Conservation (phyloP, 148 eudicot species). For the Chenopodium berlandieri region DNA sequence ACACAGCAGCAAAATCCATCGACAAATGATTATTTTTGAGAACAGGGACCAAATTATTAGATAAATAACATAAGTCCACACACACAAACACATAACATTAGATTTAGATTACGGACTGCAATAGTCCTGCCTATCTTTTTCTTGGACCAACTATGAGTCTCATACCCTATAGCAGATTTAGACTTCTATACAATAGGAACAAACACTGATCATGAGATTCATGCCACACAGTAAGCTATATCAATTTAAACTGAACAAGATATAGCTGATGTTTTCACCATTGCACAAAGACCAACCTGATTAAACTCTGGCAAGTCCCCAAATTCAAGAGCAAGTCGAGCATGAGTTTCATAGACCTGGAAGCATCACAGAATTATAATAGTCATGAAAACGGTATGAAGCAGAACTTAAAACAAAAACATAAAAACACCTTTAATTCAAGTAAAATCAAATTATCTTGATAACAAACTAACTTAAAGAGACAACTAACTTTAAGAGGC, state of each 20-base stretch:
- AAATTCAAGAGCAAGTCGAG: conserved; percentile 88
- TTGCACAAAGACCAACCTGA: conserved; percentile 56
- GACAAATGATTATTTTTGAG: neutral
- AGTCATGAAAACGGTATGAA: neutral
- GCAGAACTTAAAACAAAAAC: neutral
- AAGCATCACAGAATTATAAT: conserved; percentile 6
- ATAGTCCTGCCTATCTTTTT: neutral
- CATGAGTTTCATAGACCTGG: conserved; percentile 98
- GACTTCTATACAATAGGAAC: neutral
- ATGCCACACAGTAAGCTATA: neutral
- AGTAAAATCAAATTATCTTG: neutral
- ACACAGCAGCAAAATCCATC: neutral
- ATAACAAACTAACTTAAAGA: neutral
- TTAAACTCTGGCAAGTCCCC: conserved; percentile 93
- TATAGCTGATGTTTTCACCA: neutral
- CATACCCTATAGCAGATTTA: neutral
- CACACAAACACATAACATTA: neutral
- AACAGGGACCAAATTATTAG: neutral
- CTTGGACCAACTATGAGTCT: neutral
- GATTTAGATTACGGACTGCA: neutral
- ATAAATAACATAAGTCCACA: neutral
- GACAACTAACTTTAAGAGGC: neutral
- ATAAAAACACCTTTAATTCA: neutral
- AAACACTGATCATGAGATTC: neutral
- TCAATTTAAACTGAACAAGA: neutral